These are phyloP conservation scores for Carex parvula DNA, from an alignment of 176 grass and related monocot species.

Conservation along the genomic window DNA sequence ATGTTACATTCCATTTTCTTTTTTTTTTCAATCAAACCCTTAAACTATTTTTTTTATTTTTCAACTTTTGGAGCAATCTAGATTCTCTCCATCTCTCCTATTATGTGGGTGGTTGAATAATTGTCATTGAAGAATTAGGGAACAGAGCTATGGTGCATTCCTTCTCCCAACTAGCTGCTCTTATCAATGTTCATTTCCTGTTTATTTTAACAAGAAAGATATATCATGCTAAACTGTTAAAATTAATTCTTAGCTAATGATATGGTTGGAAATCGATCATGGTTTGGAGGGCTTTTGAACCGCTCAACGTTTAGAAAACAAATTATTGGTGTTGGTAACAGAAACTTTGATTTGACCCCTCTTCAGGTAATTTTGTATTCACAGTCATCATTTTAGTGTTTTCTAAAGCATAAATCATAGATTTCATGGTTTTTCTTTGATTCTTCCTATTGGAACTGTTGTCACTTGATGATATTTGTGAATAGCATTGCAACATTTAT, in stretches of 20 bases:
- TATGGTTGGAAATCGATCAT: slow-evolving; percentile 46
- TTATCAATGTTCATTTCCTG: neutral
- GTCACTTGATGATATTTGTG: neutral
- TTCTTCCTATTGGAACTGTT: neutral
- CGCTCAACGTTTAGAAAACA: slow-evolving; percentile 34
- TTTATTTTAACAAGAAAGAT: neutral
- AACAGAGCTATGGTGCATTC: slow-evolving; percentile 14
- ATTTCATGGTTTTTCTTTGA: neutral
- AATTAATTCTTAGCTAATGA: slow-evolving; percentile 28
- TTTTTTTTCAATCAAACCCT: neutral
- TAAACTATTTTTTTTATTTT: neutral
- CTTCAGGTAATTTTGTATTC: slow-evolving; percentile 31
- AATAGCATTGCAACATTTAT: neutral
- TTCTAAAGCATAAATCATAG: neutral
- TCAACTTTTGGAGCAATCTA: neutral
- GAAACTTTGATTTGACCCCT: slow-evolving; percentile 20
- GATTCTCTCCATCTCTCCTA: neutral
- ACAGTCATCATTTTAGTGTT: neutral
- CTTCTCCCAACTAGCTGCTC: neutral
- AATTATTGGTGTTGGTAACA: slow-evolving; percentile 22
- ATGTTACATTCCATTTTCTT: neutral
- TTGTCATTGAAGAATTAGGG: neutral
- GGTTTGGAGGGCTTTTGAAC: slow-evolving; percentile 43
- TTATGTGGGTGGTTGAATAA: neutral
- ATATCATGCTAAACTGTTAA: slow-evolving; percentile 2